Evolutionary conservation across 306 rosid species (phyloP).

Genomic region (Pterocarpus santalinus): DNA sequence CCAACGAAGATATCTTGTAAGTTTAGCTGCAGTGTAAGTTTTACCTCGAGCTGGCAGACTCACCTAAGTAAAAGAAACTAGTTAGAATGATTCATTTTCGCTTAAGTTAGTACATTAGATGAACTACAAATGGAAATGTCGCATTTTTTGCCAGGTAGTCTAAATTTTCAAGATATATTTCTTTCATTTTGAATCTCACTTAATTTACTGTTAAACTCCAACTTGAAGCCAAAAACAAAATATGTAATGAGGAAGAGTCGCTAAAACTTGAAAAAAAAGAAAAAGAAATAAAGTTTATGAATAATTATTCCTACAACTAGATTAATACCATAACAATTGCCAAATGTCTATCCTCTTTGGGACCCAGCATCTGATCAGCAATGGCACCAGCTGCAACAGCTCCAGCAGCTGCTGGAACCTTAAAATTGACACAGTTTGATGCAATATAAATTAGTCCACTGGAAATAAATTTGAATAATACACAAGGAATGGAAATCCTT

Average conservation of each 20-base stretch:
- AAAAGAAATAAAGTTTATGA: background rate
- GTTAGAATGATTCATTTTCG: constrained; percentile 45
- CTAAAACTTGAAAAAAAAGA: background rate
- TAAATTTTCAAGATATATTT: constrained; percentile 30
- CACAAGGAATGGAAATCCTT: constrained; percentile 30
- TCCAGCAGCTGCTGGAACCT: constrained; percentile 98
- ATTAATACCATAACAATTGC: constrained; percentile 90
- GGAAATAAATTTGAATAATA: constrained; percentile 22
- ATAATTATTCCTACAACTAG: constrained; percentile 27
- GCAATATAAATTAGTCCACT: constrained; percentile 27
- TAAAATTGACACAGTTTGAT: constrained; percentile 18
- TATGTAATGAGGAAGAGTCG: background rate
- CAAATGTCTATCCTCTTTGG: constrained; percentile 92
- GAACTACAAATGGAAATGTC: constrained; percentile 31
- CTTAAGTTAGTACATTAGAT: constrained; percentile 31
- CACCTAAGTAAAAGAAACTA: constrained; percentile 67
- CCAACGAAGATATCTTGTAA: constrained; percentile 99
- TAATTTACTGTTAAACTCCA: constrained; percentile 36
- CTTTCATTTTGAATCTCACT: constrained; percentile 25
- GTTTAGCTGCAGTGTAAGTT: constrained; percentile 96
- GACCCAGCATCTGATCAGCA: constrained; percentile 99
- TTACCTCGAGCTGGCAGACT: constrained; percentile 99
- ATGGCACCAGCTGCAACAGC: constrained; percentile 98
- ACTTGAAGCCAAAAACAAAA: constrained; percentile 25
- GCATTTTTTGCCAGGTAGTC: constrained; percentile 27